Evolutionary conservation across 2,329 filamentous ascomycete species (phyloP).

Genomic region (Epichloe aotearoae): DNA sequence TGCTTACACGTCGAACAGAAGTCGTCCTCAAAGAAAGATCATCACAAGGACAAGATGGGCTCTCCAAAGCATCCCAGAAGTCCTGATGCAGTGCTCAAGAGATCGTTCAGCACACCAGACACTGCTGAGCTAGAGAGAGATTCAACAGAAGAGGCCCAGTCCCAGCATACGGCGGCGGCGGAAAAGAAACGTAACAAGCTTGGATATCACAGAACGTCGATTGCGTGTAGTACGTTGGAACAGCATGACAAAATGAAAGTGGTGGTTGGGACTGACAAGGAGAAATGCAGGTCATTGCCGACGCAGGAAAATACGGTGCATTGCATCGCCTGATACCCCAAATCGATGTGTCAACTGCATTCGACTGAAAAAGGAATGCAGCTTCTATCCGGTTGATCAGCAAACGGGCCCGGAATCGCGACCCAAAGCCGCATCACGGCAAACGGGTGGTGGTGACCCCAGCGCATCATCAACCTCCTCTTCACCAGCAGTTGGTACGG

Average conservation of each 20-base stretch:
- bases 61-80: slow-evolving; percentile 17
- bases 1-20: neutral
- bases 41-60: slow-evolving; percentile 1
- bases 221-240: slow-evolving; percentile 74
- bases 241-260: neutral
- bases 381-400: slow-evolving; percentile 81
- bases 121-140: slow-evolving; percentile 28
- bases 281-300: slow-evolving; percentile 64
- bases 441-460: slow-evolving; percentile 20
- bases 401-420: slow-evolving; percentile 38
- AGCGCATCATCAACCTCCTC: slow-evolving; percentile 32
- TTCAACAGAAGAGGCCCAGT: slow-evolving; percentile 14
- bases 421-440: slow-evolving; percentile 27
- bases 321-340: slow-evolving; percentile 62
- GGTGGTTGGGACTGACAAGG: neutral
- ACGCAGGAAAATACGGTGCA: slow-evolving; percentile 83
- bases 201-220: slow-evolving; percentile 87
- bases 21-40: neutral
- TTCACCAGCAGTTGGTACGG: slow-evolving; percentile 32
- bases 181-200: slow-evolving; percentile 71
- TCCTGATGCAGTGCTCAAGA: slow-evolving; percentile 26
- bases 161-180: slow-evolving; percentile 20
- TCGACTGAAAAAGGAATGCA: slow-evolving; percentile 85
- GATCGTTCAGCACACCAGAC: slow-evolving; percentile 37
- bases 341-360: slow-evolving; percentile 87